These are phyloP conservation scores for Biscogniauxia mediterranea DNA, from an alignment of 2,329 filamentous ascomycete species.

Conservation along the genomic window DNA sequence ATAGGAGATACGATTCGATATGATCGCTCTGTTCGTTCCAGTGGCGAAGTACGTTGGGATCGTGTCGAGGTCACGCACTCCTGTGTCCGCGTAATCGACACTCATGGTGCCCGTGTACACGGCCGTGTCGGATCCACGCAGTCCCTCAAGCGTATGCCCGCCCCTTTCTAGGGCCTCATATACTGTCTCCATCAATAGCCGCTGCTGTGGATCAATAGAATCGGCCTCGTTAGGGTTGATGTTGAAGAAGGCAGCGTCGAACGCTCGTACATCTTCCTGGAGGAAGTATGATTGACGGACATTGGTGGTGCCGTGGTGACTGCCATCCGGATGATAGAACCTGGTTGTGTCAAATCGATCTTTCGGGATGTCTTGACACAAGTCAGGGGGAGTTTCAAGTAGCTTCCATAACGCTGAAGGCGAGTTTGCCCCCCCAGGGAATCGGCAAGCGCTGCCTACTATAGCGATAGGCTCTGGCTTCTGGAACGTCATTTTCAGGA, in stretches of 20 bases:
- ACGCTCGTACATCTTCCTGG: conserved; percentile 32
- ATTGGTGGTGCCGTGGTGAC: conserved; percentile 35
- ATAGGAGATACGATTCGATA: conserved; percentile 26
- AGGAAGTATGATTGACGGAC: conserved; percentile 34
- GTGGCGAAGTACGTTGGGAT: conserved; percentile 16
- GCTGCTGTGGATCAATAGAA: conserved; percentile 8
- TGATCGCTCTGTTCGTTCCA: conserved; percentile 34
- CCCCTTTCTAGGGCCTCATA: conserved; percentile 8
- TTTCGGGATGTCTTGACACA: conserved; percentile 25
- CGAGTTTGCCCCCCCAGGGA: conserved; percentile 13
- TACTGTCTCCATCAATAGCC: conserved; percentile 8
- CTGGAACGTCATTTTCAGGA: too few species aligned
- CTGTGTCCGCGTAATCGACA: conserved; percentile 10
- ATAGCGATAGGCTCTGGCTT: conserved; percentile 19
- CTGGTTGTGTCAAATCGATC: conserved; percentile 31
- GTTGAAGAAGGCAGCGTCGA: conserved; percentile 14
- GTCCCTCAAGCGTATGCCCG: conserved; percentile 1
- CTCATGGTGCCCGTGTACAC: conserved; percentile 8
- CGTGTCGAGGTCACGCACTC: conserved; percentile 12
- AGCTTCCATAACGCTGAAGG: conserved; percentile 19
- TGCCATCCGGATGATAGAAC: conserved; percentile 36
- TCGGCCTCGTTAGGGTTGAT: conserved; percentile 13
- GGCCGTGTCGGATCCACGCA: conserved; percentile 3
- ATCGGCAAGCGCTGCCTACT: conserved; percentile 16
- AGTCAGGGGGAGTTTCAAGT: conserved; percentile 8